These are phyloP conservation scores for Chrysoporthe puriensis DNA, from an alignment of 2,329 filamentous ascomycete genomes.

Conservation along the genomic window DNA sequence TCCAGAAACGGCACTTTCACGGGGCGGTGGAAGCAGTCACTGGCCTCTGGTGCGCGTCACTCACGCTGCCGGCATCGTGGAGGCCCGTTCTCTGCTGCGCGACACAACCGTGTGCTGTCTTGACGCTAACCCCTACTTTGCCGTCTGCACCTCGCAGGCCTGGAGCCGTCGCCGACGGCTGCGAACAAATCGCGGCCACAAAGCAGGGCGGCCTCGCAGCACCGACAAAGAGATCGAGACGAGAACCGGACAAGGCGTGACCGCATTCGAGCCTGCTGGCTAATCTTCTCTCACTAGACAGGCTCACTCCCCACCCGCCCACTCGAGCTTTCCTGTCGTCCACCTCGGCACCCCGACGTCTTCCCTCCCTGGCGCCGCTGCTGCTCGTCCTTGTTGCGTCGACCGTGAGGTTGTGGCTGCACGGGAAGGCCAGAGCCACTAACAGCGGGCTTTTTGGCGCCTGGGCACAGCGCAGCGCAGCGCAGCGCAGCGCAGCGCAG, in stretches of 20 bases:
- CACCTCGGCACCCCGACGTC: background rate
- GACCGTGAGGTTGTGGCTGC: background rate
- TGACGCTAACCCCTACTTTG: background rate
- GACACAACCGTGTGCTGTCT: background rate
- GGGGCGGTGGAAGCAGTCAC: background rate
- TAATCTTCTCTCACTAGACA: conserved; percentile 5
- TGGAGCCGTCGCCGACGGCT: background rate
- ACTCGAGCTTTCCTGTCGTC: background rate
- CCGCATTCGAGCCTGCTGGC: conserved; percentile 15
- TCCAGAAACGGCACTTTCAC: background rate
- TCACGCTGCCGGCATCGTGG: background rate
- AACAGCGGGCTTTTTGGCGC: background rate
- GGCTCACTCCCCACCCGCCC: background rate
- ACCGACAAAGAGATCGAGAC: conserved; percentile 1
- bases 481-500: too few species aligned
- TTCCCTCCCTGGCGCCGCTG: background rate
- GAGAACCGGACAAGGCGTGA: background rate
- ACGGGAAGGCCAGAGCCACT: background rate
- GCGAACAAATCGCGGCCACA: background rate
- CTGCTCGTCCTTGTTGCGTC: background rate
- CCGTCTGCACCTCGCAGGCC: background rate
- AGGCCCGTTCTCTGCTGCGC: background rate
- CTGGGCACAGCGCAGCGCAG: background rate
- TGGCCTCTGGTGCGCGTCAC: conserved; percentile 2
- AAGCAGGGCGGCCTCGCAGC: background rate